phyloP scores from a whole-genome alignment of 768 basidiomycete genomes.

The Panus rudis region DNA sequence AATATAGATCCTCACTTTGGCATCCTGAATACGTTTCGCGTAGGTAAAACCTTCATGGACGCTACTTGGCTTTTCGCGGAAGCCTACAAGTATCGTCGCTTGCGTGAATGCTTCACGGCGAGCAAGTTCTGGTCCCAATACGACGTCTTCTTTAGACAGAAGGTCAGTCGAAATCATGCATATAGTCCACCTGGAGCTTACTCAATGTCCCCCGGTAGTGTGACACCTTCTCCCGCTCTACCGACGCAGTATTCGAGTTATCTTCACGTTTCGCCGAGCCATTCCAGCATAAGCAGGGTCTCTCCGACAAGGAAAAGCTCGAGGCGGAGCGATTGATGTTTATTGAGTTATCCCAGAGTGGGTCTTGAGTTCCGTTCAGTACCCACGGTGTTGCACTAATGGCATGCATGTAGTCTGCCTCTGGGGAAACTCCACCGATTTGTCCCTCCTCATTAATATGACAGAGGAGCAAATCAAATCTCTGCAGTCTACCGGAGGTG shows the following conservation, averaged over 20 bases:
- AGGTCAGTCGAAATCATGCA: conserved; percentile 35
- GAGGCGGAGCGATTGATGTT: conserved; percentile 84
- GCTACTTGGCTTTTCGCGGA: conserved; percentile 96
- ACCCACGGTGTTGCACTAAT: too few relatives aligned
- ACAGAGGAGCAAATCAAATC: conserved; percentile 95
- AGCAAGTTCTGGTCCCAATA: conserved; percentile 87
- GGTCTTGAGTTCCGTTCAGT: conserved; percentile 16
- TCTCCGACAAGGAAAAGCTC: conserved; percentile 46
- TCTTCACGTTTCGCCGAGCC: conserved; percentile 89
- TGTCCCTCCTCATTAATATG: conserved; percentile 95
- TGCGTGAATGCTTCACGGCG: conserved; percentile 89
- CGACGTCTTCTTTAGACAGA: conserved; percentile 94
- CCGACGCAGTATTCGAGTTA: conserved; percentile 89
- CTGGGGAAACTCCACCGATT: conserved; percentile 96
- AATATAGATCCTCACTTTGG: not conserved
- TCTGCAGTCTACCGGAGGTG: conserved; percentile 95
- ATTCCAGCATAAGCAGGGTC: conserved; percentile 51
- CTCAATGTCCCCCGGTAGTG: conserved; percentile 41
- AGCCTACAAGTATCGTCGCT: conserved; percentile 86
- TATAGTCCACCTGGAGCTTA: not conserved
- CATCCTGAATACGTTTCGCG: not conserved
- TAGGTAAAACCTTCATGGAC: conserved; percentile 89
- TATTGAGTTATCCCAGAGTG: conserved; percentile 86
- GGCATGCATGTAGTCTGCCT: conserved; percentile 68
- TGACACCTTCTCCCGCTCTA: conserved; percentile 91